Conservation (phyloP, 257 asterid genomes). For the Fraxinus anomala region DNA sequence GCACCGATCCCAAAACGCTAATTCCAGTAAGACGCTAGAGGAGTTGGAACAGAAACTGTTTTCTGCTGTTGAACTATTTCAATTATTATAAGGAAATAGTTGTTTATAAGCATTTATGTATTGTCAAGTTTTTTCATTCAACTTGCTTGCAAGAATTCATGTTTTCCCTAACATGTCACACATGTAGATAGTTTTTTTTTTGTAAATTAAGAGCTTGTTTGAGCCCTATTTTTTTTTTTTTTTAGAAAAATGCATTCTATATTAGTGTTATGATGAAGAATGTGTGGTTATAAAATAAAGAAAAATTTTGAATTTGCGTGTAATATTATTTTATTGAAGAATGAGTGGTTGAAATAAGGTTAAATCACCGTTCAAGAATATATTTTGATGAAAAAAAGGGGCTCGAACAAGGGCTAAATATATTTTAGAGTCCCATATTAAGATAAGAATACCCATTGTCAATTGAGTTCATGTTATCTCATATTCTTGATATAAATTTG, state of each 20-base stretch:
- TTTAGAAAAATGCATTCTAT: too few species aligned
- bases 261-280: too few species aligned
- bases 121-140: neutral
- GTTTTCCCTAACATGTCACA: neutral
- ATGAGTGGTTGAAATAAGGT: too few species aligned
- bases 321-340: too few species aligned
- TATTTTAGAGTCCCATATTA: neutral
- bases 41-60: conserved; percentile 80
- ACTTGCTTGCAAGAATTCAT: neutral
- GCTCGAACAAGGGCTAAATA: too few species aligned
- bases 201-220: too few species aligned
- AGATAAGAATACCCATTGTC: neutral
- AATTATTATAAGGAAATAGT: conserved; percentile 54
- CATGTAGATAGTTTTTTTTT: neutral
- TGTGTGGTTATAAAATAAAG: too few species aligned
- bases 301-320: too few species aligned
- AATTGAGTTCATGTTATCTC: neutral
- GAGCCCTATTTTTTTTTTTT: too few species aligned
- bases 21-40: conserved; percentile 55
- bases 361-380: too few species aligned
- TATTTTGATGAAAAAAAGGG: too few species aligned
- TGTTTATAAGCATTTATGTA: neutral
- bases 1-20: conserved; percentile 52
- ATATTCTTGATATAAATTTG: too few species aligned
- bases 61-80: conserved; percentile 74